A percentile compares a stretch with the other conserved stretches of the same genome.
These are phyloP conservation scores for Hericium rajendrae DNA, from an alignment of 768 basidiomycete species.

Conservation along the genomic window DNA sequence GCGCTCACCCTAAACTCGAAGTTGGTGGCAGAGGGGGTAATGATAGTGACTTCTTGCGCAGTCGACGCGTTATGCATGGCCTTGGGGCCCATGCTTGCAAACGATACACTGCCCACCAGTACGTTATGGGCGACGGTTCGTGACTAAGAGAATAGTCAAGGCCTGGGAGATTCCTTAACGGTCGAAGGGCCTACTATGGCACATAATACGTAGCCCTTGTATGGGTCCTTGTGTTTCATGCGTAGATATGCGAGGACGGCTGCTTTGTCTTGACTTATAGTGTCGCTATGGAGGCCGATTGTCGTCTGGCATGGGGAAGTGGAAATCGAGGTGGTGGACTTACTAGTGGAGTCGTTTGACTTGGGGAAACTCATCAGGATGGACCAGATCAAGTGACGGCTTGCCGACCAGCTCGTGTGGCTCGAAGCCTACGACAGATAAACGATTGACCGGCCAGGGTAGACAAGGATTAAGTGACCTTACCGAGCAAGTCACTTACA, in stretches of 20 bases:
- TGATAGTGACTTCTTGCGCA: conserved; percentile 71
- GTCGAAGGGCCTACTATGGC: conserved; percentile 44
- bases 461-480: not conserved
- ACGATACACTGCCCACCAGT: conserved; percentile 69
- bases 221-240: conserved; percentile 70
- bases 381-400: conserved; percentile 66
- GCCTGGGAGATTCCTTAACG: not conserved
- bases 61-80: conserved; percentile 75
- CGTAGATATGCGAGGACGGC: conserved; percentile 72
- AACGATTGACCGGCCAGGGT: not conserved
- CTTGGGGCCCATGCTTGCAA: conserved; percentile 64
- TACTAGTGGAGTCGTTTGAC: conserved; percentile 67
- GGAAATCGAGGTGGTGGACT: conserved; percentile 12
- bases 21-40: conserved; percentile 41
- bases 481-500: conserved; percentile 55
- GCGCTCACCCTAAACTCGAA: conserved; percentile 28
- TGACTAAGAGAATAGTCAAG: conserved; percentile 24
- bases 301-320: not conserved
- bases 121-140: conserved; percentile 69
- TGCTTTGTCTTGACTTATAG: conserved; percentile 70
- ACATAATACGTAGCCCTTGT: conserved; percentile 67
- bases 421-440: conserved; percentile 47
- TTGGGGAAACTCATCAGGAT: conserved; percentile 66
- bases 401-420: conserved; percentile 60
- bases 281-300: conserved; percentile 37